phyloP scores from a whole-genome alignment of 345 rosid genomes.

The Reutealis trisperma region DNA sequence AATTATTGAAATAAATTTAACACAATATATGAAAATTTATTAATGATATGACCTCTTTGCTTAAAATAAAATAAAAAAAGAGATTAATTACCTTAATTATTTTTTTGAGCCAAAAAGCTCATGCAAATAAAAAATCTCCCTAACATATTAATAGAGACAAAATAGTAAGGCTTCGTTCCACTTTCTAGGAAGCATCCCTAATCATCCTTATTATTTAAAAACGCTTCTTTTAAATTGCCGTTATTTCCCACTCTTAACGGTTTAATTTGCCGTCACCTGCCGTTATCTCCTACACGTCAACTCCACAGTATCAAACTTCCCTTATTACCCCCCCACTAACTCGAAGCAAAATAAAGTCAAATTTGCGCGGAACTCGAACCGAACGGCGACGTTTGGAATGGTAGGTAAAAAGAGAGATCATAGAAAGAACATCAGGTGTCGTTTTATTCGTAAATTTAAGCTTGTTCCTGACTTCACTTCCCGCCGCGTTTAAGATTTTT shows the following conservation, averaged over 20 bases:
- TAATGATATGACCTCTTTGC: no score
- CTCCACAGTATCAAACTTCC: neutral
- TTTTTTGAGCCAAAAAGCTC: neutral
- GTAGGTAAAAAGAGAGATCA: slow-evolving; percentile 26
- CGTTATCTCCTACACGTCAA: neutral
- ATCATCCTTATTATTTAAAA: neutral
- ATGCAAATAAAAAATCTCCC: neutral
- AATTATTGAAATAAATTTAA: no score
- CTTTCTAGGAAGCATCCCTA: neutral
- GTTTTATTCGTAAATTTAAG: slow-evolving; percentile 11
- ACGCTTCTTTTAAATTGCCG: slow-evolving; percentile 9
- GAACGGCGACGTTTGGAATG: slow-evolving; percentile 17
- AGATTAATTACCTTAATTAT: neutral
- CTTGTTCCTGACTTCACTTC: slow-evolving; percentile 22
- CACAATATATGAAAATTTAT: no score
- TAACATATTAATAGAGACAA: neutral
- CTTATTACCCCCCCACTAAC: neutral
- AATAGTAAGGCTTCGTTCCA: neutral
- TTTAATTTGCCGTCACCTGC: neutral
- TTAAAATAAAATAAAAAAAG: neutral
- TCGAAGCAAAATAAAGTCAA: neutral
- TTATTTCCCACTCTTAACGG: slow-evolving; percentile 17
- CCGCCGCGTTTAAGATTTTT: slow-evolving; percentile 33
- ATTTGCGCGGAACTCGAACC: neutral
- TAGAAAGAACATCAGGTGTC: slow-evolving; percentile 17